Conservation (phyloP, 306 rosid genomes). For the Castanea sativa region DNA sequence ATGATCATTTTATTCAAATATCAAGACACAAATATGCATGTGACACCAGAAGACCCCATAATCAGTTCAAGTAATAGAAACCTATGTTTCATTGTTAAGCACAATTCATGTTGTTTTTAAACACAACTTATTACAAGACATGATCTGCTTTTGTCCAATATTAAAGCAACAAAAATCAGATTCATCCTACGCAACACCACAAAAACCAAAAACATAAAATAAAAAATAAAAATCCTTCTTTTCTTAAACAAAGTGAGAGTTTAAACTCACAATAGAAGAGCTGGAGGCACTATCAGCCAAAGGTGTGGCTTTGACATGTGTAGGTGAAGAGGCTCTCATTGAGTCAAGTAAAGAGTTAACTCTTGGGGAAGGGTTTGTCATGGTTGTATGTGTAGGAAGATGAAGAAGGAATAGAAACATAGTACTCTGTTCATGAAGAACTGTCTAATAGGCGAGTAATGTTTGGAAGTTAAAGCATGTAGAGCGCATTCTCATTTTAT, state of each 20-base stretch:
- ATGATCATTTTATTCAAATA: no score
- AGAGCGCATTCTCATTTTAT: no score
- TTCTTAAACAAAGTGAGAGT: not conserved
- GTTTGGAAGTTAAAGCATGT: no score
- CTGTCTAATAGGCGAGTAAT: no score
- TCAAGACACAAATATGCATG: no score
- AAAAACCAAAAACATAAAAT: not conserved
- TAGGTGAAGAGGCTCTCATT: slow-evolving; percentile 89
- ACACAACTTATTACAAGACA: no score
- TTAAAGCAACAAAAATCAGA: not conserved
- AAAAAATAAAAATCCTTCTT: not conserved
- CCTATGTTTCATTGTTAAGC: no score
- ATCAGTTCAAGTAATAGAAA: no score
- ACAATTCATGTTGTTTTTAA: no score
- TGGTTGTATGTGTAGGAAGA: not conserved
- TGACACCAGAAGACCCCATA: no score
- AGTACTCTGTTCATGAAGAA: not conserved
- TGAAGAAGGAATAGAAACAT: slow-evolving; percentile 19
- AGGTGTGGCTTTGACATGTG: slow-evolving; percentile 51
- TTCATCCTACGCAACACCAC: not conserved
- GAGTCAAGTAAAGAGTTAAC: slow-evolving; percentile 79
- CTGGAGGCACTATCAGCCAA: slow-evolving; percentile 36
- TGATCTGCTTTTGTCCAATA: slow-evolving; percentile 31
- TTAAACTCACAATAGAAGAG: slow-evolving; percentile 71
- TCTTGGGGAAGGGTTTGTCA: slow-evolving; percentile 34